Conservation (phyloP, 768 basidiomycete genomes). For the Trametes gibbosa region DNA sequence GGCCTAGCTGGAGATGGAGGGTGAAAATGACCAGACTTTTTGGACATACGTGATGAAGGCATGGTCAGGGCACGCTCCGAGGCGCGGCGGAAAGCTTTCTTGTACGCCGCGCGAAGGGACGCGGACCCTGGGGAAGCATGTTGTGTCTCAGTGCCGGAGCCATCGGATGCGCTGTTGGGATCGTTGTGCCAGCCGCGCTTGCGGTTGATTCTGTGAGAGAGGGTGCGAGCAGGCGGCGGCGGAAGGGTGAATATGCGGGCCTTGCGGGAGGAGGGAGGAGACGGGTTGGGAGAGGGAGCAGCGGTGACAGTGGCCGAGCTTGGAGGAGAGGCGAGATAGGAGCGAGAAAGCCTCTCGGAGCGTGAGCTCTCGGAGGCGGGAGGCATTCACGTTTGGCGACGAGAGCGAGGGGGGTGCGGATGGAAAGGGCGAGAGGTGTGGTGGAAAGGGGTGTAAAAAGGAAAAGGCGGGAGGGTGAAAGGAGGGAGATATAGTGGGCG, state of each 20-base stretch:
- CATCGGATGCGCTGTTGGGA: constrained; percentile 40
- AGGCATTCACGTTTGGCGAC: constrained; percentile 21
- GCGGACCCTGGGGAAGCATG: constrained; percentile 23
- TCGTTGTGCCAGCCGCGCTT: constrained; percentile 27
- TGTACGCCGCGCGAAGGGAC: constrained; percentile 27
- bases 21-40: constrained; percentile 22
- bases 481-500: constrained; percentile 10
- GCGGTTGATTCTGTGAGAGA: constrained; percentile 27
- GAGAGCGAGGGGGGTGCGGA: neutral
- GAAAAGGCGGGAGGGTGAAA: constrained; percentile 7
- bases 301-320: constrained; percentile 42
- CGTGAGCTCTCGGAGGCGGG: constrained; percentile 23
- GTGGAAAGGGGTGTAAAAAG: constrained; percentile 14
- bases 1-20: constrained; percentile 18
- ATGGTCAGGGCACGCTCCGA: constrained; percentile 34
- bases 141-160: constrained; percentile 43
- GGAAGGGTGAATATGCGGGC: constrained; percentile 29
- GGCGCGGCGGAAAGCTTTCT: constrained; percentile 21
- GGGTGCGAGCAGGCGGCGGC: constrained; percentile 21
- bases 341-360: constrained; percentile 24
- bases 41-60: constrained; percentile 30
- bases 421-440: neutral
- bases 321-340: constrained; percentile 48
- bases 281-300: constrained; percentile 37
- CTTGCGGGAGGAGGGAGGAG: constrained; percentile 24